Percentiles rank a stretch among this genome's conserved stretches.
Evolutionary conservation across 192 early-diverging fungal genomes (phyloP).

Genomic region (Chytriomyces hyalinus): DNA sequence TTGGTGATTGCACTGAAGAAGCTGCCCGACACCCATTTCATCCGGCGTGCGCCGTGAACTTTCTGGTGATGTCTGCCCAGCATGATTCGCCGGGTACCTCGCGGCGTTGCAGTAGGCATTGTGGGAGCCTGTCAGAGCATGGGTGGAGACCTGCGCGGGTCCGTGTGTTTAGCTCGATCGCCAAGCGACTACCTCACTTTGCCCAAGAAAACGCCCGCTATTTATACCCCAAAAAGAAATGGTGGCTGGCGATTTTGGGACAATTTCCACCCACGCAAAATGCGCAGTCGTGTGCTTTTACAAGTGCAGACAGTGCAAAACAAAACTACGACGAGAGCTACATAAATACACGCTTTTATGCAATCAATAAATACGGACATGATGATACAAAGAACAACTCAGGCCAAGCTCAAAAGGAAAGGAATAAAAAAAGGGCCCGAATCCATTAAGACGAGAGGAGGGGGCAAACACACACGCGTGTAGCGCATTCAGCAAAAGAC

Average conservation of each 20-base stretch:
- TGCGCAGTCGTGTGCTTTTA: too few relatives aligned
- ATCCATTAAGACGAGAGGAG: not conserved
- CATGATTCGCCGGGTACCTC: constrained; percentile 30
- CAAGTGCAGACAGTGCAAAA: too few relatives aligned
- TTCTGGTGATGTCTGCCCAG: constrained; percentile 24
- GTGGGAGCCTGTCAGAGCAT: constrained; percentile 32
- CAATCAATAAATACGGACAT: too few relatives aligned
- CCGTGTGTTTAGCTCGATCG: constrained; percentile 27
- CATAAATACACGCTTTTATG: too few relatives aligned
- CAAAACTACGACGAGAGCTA: too few relatives aligned
- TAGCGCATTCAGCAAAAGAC: constrained; percentile 20
- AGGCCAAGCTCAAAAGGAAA: too few relatives aligned
- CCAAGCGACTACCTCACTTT: constrained; percentile 31
- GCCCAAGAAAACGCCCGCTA: too few relatives aligned
- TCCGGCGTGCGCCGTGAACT: constrained; percentile 5
- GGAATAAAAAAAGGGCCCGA: not conserved
- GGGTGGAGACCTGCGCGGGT: not conserved
- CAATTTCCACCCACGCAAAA: too few relatives aligned
- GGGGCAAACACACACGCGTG: not conserved
- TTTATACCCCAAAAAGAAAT: too few relatives aligned
- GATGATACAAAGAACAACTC: too few relatives aligned
- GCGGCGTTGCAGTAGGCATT: constrained; percentile 11
- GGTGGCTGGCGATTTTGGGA: too few relatives aligned
- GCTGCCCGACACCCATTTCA: constrained; percentile 33
- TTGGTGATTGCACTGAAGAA: constrained; percentile 36